These are phyloP conservation scores for Euphorbia neoarborescens DNA, from an alignment of 441 rosid species.

Conservation along the genomic window DNA sequence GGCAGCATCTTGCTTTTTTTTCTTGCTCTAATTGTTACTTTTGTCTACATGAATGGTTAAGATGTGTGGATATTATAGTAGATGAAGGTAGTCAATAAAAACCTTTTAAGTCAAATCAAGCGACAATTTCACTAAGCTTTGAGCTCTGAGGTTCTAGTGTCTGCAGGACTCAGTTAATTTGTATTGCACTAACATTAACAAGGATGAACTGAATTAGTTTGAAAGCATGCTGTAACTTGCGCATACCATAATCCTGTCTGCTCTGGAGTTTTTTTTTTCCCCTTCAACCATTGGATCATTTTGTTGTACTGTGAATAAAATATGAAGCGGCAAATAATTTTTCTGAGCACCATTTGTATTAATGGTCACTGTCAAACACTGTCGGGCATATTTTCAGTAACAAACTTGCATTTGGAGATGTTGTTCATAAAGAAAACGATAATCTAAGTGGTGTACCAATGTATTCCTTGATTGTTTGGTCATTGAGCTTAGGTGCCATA, in stretches of 20 bases:
- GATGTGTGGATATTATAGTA: conserved; percentile 1
- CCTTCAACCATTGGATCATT: neutral
- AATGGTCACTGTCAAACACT: neutral
- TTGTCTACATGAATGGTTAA: neutral
- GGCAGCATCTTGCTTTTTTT: neutral
- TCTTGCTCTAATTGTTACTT: neutral
- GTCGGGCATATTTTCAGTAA: neutral
- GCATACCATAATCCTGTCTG: neutral
- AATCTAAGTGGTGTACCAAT: neutral
- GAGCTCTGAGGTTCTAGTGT: neutral
- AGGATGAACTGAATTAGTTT: neutral
- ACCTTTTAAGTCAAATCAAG: neutral
- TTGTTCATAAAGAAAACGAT: neutral
- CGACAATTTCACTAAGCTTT: neutral
- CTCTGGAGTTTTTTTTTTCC: neutral
- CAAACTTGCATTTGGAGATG: neutral
- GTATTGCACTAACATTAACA: neutral
- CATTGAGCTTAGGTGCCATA: neutral
- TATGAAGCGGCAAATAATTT: neutral
- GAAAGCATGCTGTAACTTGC: neutral
- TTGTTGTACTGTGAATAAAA: neutral
- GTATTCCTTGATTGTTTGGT: neutral
- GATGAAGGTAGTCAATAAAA: neutral
- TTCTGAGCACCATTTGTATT: neutral
- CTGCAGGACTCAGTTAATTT: neutral